These are phyloP conservation scores for Jaltomata sinuosa DNA, from an alignment of 257 asterid genomes.

Conservation along the genomic window DNA sequence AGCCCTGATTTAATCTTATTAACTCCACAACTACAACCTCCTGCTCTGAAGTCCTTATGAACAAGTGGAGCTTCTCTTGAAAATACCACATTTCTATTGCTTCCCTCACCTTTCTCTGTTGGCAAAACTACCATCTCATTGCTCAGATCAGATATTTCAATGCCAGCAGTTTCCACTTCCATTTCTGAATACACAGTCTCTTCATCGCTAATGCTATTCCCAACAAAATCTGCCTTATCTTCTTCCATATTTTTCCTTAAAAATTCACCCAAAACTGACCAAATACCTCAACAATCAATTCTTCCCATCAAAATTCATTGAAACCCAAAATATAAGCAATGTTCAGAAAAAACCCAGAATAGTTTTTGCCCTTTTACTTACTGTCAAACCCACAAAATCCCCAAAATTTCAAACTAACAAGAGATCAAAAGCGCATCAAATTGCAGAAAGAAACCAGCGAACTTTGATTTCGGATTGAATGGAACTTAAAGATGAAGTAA, in stretches of 20 bases:
- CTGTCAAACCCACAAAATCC: neutral
- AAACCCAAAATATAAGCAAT: neutral
- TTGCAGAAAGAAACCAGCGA: neutral
- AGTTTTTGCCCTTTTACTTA: neutral
- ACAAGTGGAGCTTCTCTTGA: constrained; percentile 68
- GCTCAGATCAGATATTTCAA: no score
- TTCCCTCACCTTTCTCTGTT: constrained; percentile 40
- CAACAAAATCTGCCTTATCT: constrained; percentile 6
- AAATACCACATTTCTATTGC: constrained; percentile 56
- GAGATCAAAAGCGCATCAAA: no score
- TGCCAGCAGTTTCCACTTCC: constrained; percentile 56
- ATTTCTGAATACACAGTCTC: constrained; percentile 37
- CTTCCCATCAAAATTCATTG: neutral
- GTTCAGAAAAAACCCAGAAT: neutral
- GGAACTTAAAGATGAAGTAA: neutral
- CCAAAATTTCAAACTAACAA: neutral
- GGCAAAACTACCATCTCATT: constrained; percentile 25
- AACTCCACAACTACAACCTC: constrained; percentile 47
- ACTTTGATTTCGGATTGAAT: neutral
- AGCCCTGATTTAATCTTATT: constrained; percentile 72
- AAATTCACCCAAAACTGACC: constrained; percentile 1
- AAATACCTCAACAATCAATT: neutral
- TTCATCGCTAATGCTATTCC: constrained; percentile 1
- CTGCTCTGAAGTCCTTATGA: constrained; percentile 31
- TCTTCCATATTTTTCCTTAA: constrained; percentile 12